Conservation (phyloP, 2,329 filamentous ascomycete genomes). For the Plenodomus lindquistii region DNA sequence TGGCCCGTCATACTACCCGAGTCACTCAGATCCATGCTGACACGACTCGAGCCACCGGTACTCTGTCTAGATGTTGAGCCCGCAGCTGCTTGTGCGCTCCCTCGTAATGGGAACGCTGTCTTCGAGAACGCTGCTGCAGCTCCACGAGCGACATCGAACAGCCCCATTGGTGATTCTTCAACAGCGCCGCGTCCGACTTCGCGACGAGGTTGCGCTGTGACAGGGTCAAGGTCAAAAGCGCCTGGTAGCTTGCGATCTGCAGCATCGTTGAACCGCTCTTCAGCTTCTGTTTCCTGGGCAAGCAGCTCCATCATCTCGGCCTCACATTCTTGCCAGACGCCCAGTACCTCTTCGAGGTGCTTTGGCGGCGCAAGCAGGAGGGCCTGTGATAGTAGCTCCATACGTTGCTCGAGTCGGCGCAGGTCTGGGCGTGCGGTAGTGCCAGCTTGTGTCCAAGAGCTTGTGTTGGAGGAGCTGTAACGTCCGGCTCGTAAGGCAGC, state of each 20-base stretch:
- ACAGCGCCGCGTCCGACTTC: conserved; percentile 48
- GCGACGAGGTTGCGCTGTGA: conserved; percentile 44
- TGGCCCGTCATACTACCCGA: conserved; percentile 37
- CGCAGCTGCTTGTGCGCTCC: conserved; percentile 16
- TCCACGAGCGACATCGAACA: conserved; percentile 57
- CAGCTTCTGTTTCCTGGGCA: conserved; percentile 67
- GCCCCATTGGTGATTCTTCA: conserved; percentile 56
- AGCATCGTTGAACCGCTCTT: conserved; percentile 70
- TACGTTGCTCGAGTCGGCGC: conserved; percentile 76
- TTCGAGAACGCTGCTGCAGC: conserved; percentile 54
- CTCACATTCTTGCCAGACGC: conserved; percentile 75
- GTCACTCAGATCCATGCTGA: conserved; percentile 42
- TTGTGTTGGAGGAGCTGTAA: conserved; percentile 55
- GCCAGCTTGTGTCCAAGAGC: conserved; percentile 31
- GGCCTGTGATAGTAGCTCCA: conserved; percentile 77
- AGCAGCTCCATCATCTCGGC: conserved; percentile 72
- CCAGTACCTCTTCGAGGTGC: conserved; percentile 74
- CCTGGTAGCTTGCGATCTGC: conserved; percentile 61
- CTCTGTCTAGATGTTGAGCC: conserved; percentile 1
- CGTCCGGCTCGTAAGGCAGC: conserved; percentile 79
- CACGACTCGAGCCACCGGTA: conserved; percentile 17
- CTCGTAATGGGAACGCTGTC: conserved; percentile 52
- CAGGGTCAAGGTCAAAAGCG: conserved; percentile 46
- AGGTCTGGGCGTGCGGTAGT: conserved; percentile 59
- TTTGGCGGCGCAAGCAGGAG: conserved; percentile 72